Evolutionary conservation across 495 filamentous ascomycete species (phyloP), one percentile per base, ranked within the genome.

Genomic region (Xylaria longipes): DNA sequence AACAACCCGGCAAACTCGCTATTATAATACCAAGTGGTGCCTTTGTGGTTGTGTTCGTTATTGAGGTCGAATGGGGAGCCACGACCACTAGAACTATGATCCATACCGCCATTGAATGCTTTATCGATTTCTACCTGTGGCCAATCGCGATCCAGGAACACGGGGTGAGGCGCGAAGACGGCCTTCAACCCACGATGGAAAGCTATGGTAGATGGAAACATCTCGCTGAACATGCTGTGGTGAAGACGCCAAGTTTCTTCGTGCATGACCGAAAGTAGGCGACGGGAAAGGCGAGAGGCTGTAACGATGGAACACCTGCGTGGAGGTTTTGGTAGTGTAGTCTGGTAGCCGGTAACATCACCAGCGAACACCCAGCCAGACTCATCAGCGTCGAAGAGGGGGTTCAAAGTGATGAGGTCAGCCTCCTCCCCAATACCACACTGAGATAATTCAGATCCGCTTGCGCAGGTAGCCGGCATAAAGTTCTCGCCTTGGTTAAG

Each of bases 181-280:
- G 95, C 96, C 80, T 99, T 99, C 80, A 95, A 87, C 1, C 96
- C 96, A 76, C 97, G 95, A 74, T 98, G 96, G 1, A 99, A 85
- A 4, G 95, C 94, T 57, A 90, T 86, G 8, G 91, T 91, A 31
- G 92, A 88, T 2, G 95, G 92, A 88, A 92, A 97, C 94, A 98
- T 98, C 80, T 99, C 96, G 14, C 90, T 90, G 82, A 97, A 98
- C 90, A 96, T 96, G 73, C 87, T 90, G 80, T 96, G 95, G 37
- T 89, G 90, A 57, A 91, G 86, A 45, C 92, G 85, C 62, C 87
- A 88, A 27, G 91, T 95, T 77, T 98, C 95, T 65, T 89, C 87
- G 81, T 99, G 96, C 96, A 99, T 99, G 14, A 90, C 92, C 22
- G 80, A 80, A 27, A 99, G 86, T 2, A 99, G 87, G 29, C 94